Percentiles rank a stretch among this genome's conserved stretches.
These are phyloP conservation scores for Haematococcus lacustris DNA, from an alignment of 139 green algal species.

Conservation along the genomic window DNA sequence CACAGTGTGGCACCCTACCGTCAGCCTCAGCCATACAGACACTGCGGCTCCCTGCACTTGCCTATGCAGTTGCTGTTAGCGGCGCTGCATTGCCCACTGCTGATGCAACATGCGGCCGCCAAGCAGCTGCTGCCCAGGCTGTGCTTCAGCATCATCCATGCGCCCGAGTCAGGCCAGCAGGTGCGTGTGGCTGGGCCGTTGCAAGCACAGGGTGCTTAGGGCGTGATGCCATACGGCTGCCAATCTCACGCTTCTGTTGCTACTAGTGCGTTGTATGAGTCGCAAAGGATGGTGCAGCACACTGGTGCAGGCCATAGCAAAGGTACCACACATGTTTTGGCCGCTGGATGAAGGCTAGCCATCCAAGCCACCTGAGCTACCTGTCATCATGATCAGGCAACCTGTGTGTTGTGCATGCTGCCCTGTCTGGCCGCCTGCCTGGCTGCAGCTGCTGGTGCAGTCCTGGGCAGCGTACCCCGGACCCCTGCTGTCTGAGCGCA, in stretches of 20 bases:
- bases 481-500: conserved; percentile 47
- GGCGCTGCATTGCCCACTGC: conserved; percentile 67
- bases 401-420: not conserved
- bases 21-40: too few relatives aligned
- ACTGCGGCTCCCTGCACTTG: too few relatives aligned
- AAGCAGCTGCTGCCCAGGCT: conserved; percentile 67
- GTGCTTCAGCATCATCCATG: conserved; percentile 58
- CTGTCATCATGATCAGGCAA: too few relatives aligned
- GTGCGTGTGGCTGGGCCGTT: conserved; percentile 19
- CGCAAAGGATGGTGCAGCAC: too few relatives aligned
- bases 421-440: not conserved
- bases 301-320: not conserved
- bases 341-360: too few relatives aligned
- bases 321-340: too few relatives aligned
- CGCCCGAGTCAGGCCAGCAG: conserved; percentile 50
- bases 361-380: too few relatives aligned
- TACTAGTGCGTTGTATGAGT: too few relatives aligned
- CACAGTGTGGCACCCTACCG: too few relatives aligned
- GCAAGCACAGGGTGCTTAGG: not conserved
- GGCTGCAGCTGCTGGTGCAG: conserved; percentile 61
- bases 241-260: not conserved
- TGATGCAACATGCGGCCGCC: conserved; percentile 55
- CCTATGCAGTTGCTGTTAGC: conserved; percentile 64
- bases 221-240: not conserved
- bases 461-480: conserved; percentile 81